A percentile compares a stretch with the other conserved stretches of the same genome.
Conservation (phyloP, 345 rosid genomes). For the Carallia brachiata region DNA sequence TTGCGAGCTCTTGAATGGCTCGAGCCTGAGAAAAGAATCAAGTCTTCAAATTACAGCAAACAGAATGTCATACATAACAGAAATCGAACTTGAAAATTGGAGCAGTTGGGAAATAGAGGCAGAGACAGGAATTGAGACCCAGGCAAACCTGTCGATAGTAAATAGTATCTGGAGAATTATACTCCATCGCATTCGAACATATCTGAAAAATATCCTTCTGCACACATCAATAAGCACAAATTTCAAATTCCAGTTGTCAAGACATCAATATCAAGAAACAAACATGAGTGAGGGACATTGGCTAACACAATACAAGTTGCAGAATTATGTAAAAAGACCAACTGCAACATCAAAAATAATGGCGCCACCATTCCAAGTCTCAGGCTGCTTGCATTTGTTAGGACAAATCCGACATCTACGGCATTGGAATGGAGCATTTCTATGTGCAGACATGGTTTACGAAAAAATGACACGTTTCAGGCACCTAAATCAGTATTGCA, state of each 20-base stretch:
- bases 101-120: too few relatives aligned
- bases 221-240: slow-evolving; percentile 23
- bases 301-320: not conserved
- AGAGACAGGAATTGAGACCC: slow-evolving; percentile 2
- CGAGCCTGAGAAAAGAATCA: slow-evolving; percentile 58
- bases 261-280: slow-evolving; percentile 7
- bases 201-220: slow-evolving; percentile 84
- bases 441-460: too few relatives aligned
- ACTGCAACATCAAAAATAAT: too few relatives aligned
- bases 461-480: too few relatives aligned
- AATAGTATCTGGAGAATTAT: slow-evolving; percentile 88
- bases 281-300: not conserved
- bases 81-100: not conserved
- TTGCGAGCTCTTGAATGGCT: slow-evolving; percentile 85
- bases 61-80: slow-evolving; percentile 1
- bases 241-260: slow-evolving; percentile 9
- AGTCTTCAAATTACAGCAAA: slow-evolving; percentile 12
- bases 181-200: slow-evolving; percentile 93
- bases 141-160: slow-evolving; percentile 82
- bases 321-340: not conserved
- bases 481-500: too few relatives aligned
- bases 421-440: too few relatives aligned
- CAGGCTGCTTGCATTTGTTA: not conserved
- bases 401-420: not conserved
- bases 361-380: not conserved